Conservation (phyloP, 768 basidiomycete genomes). For the Pisolithus marmoratus region DNA sequence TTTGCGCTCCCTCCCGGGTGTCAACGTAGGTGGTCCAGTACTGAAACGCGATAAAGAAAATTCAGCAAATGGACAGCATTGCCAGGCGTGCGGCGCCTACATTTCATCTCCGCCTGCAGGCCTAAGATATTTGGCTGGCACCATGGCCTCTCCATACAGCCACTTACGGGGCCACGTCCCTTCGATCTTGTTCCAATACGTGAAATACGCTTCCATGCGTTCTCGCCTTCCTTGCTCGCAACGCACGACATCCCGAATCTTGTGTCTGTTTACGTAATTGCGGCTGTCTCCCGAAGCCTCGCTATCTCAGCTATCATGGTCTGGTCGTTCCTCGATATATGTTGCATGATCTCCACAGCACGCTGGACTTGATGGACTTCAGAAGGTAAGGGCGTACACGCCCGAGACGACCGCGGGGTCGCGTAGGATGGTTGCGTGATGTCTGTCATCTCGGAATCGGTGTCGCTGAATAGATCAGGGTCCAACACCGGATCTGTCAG, state of each 20-base stretch:
- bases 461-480: constrained; percentile 11
- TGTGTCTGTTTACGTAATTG: constrained; percentile 15
- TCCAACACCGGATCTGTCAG: not conserved
- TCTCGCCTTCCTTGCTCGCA: constrained; percentile 20
- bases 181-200: constrained; percentile 22
- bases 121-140: constrained; percentile 1
- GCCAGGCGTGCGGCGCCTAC: not conserved
- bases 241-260: constrained; percentile 17
- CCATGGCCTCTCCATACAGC: constrained; percentile 12
- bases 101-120: not conserved
- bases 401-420: constrained; percentile 20
- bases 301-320: constrained; percentile 7
- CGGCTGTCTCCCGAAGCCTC: constrained; percentile 12
- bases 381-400: constrained; percentile 14
- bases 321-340: constrained; percentile 16
- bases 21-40: constrained; percentile 1
- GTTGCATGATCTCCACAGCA: constrained; percentile 22
- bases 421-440: constrained; percentile 12
- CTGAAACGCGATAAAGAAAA: not conserved
- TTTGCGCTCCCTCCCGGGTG: not conserved
- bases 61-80: not conserved
- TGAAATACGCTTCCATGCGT: constrained; percentile 23
- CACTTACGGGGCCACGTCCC: constrained; percentile 20
- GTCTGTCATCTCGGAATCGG: constrained; percentile 21
- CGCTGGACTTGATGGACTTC: constrained; percentile 15